A percentile compares a stretch with the other conserved stretches of the same genome.
phyloP scores from a whole-genome alignment of 352 stramenopile species.

The Phytopythium oedochilum region DNA sequence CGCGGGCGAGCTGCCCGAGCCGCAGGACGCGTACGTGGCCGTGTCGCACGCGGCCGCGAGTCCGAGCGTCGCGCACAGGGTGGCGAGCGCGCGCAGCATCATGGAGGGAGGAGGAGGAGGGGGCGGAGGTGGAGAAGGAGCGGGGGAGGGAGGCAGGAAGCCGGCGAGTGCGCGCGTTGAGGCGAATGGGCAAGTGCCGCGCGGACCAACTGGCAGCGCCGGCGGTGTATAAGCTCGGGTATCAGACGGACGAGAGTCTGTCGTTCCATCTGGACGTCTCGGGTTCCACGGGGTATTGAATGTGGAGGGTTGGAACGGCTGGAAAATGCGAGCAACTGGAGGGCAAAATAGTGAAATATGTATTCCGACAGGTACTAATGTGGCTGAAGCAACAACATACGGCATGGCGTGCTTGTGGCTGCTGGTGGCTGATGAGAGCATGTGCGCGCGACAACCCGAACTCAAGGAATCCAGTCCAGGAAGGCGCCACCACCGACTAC shows the following conservation, averaged over 20 bases:
- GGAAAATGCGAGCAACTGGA: no score
- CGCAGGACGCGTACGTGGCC: conserved; percentile 16
- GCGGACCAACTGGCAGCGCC: no score
- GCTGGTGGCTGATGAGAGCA: not conserved
- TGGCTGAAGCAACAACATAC: not conserved
- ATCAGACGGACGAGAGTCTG: no score
- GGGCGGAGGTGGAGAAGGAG: not conserved
- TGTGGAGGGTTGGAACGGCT: no score
- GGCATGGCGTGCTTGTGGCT: not conserved
- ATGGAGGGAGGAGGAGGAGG: not conserved
- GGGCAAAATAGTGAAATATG: no score
- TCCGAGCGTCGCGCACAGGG: not conserved
- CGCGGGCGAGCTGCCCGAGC: conserved; percentile 13
- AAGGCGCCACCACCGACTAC: no score
- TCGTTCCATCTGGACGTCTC: no score
- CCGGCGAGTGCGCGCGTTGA: no score
- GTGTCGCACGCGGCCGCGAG: conserved; percentile 6
- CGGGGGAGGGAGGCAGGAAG: not conserved
- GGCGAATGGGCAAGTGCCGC: not conserved
- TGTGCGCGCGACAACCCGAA: not conserved
- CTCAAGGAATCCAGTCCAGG: not conserved
- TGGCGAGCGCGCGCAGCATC: conserved; percentile 2
- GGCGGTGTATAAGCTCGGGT: no score
- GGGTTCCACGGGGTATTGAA: no score
- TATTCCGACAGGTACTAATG: no score